Base-by-base conservation (phyloP, 176 grass and related monocot species). In the Guadua angustifolia region DNA sequence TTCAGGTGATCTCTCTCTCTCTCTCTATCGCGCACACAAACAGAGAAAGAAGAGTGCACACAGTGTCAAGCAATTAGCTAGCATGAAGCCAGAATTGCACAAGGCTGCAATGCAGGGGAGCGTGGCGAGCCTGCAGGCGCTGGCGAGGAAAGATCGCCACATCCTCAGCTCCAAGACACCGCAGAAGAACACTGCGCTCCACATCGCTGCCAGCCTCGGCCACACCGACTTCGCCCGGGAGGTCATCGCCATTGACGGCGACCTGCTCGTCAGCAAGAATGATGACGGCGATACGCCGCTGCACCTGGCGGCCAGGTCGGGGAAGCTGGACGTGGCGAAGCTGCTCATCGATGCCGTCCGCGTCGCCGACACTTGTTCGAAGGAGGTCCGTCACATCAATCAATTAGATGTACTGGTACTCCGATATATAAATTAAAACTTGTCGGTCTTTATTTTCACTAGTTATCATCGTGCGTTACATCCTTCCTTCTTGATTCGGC, bases 271-370 rank as follows among this genome's bases (percentile, higher is more conserved):
- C 24, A 71, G 50, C 59, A 66, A 6, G 63, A 92, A 92, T 60
- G 69, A 25, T 5, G 84, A 93, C 36, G 87, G 78, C 9, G 89
- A 97, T 71, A 97, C 94, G 62, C 79, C 94, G 49, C 74, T 97
- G 74, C 94, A 97, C 46, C 36, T 93, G 7, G 94, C 91, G 16
- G 87, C 81, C 18, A 82, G 74, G 67, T 26, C 42, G 6, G 94
- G 94, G 9, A 82, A 65, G 72, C 5, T 32, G 9, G 66, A 88
- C 15, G 78, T 90, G 62, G 84, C 42, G 0, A 29, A 55, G 6
- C 60, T 77, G 18, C 70, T 95, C 22, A 42, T 83, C 45, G 1
- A 0, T 1, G 49, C 5, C 49, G 16, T 50, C 14, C 14, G 4
- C 73, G 19, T 21, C 52, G 78, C 86, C 21, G 4, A 1, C 14